phyloP scores from a whole-genome alignment of 345 rosid genomes.

The Pugionium cornutum region DNA sequence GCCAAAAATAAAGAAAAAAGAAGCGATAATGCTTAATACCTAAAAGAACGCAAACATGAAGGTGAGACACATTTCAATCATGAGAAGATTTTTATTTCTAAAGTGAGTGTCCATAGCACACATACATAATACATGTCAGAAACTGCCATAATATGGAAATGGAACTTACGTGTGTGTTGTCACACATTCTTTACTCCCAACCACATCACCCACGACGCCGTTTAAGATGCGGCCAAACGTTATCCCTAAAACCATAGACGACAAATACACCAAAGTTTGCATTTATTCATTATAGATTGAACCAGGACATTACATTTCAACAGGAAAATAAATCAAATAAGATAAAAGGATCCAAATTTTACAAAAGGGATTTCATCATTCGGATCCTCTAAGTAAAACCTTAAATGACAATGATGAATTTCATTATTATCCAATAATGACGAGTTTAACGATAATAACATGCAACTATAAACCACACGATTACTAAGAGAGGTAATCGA shows the following conservation, averaged over 20 bases:
- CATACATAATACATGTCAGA: conserved; percentile 13
- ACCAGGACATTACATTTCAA: conserved; percentile 5
- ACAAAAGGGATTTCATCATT: conserved; percentile 3
- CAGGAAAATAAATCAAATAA: neutral
- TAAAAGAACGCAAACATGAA: too few relatives aligned
- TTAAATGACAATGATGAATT: conserved; percentile 25
- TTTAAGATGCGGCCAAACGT: conserved; percentile 25
- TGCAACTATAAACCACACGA: conserved; percentile 19
- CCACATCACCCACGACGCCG: conserved; percentile 4
- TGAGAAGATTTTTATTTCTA: conserved; percentile 12
- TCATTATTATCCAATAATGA: neutral
- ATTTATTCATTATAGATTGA: neutral
- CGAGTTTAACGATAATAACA: conserved; percentile 14
- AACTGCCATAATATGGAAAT: neutral
- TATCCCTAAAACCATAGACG: neutral
- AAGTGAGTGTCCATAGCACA: conserved; percentile 15
- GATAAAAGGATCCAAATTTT: conserved; percentile 16
- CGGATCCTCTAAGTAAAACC: conserved; percentile 9
- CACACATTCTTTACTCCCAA: conserved; percentile 15
- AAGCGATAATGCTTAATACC: too few relatives aligned
- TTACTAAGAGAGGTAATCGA: conserved; percentile 20
- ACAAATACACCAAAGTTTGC: neutral
- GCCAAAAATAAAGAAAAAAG: neutral
- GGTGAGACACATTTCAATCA: neutral
- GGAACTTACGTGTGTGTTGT: conserved; percentile 10